A percentile compares a stretch with the other conserved stretches of the same genome.
phyloP scores from a whole-genome alignment of 2,329 filamentous ascomycete genomes.

The Fusarium concolor region DNA sequence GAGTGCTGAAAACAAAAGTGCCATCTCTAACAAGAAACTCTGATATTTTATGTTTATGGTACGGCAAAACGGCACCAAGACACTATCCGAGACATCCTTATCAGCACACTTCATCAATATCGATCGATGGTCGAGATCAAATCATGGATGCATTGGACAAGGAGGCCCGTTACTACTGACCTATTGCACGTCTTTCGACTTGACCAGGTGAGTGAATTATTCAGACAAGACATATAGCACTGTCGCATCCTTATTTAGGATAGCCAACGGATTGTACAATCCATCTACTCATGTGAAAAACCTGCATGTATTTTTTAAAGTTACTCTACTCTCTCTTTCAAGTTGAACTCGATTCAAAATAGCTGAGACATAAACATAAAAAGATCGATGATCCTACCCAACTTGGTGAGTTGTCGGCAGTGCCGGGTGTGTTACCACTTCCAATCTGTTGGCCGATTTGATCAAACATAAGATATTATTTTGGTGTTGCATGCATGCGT shows the following conservation, averaged over 20 bases:
- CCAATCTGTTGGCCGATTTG: slow-evolving; percentile 8
- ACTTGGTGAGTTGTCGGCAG: slow-evolving; percentile 4
- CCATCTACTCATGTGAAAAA: neutral
- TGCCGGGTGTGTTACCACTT: slow-evolving; percentile 10
- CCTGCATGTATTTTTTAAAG: neutral
- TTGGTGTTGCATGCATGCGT: slow-evolving; percentile 1
- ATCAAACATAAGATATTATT: slow-evolving; percentile 1
- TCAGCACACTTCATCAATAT: neutral
- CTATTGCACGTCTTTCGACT: neutral
- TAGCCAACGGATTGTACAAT: neutral
- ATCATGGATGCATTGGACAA: neutral
- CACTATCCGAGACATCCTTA: slow-evolving; percentile 18
- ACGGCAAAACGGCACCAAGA: slow-evolving; percentile 20
- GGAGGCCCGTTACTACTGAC: slow-evolving; percentile 15
- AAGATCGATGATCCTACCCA: slow-evolving; percentile 12
- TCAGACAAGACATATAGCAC: neutral
- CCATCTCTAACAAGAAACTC: neutral
- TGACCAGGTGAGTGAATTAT: neutral
- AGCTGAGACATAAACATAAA: slow-evolving; percentile 2
- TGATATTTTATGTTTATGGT: neutral
- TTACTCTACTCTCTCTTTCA: neutral
- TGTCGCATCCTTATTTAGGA: neutral
- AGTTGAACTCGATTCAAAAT: neutral
- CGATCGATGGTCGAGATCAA: slow-evolving; percentile 1
- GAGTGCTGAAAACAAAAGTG: slow-evolving; percentile 20